These are phyloP conservation scores for Centrapalus pauciflorus DNA, from an alignment of 129 eudicot genomes.

Conservation along the genomic window DNA sequence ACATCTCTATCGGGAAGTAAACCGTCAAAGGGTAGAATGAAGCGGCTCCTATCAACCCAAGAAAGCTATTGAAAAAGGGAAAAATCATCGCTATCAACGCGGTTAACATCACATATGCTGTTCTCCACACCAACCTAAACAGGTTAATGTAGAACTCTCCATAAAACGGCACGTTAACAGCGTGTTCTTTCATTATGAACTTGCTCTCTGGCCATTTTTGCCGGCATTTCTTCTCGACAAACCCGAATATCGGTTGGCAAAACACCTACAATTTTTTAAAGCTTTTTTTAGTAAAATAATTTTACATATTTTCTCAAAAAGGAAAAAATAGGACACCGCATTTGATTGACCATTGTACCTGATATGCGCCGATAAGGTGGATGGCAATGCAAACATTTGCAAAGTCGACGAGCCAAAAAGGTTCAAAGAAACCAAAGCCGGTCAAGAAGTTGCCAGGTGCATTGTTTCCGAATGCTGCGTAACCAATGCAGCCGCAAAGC, in stretches of 20 bases:
- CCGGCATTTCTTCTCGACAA: constrained; percentile 40
- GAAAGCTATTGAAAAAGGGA: constrained; percentile 68
- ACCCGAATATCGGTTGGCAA: constrained; percentile 56
- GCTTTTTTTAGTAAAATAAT: too few relatives aligned
- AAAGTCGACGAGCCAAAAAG: constrained; percentile 66
- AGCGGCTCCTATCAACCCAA: constrained; percentile 64
- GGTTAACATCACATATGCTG: constrained; percentile 51
- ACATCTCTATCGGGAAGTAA: constrained; percentile 71
- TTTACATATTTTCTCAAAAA: too few relatives aligned
- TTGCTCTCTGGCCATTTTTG: constrained; percentile 51
- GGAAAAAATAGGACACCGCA: too few relatives aligned
- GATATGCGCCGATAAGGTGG: constrained; percentile 78
- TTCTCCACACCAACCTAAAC: constrained; percentile 71
- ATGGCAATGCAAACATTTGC: constrained; percentile 72
- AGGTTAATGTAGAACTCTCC: constrained; percentile 43
- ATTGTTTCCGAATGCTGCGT: constrained; percentile 70
- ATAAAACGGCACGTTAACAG: constrained; percentile 27
- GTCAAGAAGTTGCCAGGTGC: constrained; percentile 85
- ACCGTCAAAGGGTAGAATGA: constrained; percentile 69
- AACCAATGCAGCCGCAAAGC: constrained; percentile 59
- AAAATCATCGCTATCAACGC: constrained; percentile 61
- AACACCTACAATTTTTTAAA: too few relatives aligned
- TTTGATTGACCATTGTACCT: too few relatives aligned
- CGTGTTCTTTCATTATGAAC: constrained; percentile 44
- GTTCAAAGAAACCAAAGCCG: constrained; percentile 78